A percentile compares a stretch with the other conserved stretches of the same genome.
Evolutionary conservation across 768 basidiomycete genomes (phyloP).

Genomic region (Neoboletus brunneissimus): DNA sequence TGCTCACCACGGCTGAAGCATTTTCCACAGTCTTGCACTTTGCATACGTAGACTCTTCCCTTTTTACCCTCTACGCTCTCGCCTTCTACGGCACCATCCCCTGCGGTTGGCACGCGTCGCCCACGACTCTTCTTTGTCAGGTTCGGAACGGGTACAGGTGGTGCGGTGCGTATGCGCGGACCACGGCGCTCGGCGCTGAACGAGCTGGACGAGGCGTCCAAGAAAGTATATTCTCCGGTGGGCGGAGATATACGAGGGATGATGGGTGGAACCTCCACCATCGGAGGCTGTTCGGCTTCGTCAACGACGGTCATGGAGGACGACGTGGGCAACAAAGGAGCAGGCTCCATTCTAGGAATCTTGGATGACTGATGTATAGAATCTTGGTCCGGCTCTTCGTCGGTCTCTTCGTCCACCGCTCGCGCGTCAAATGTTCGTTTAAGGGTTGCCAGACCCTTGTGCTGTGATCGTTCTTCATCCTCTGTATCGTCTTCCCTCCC

Average conservation of each 20-base stretch:
- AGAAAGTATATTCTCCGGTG: constrained; percentile 34
- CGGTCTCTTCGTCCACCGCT: constrained; percentile 35
- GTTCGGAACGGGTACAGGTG: constrained; percentile 72
- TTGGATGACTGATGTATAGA: constrained; percentile 21
- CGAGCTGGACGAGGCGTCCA: constrained; percentile 36
- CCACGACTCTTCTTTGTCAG: constrained; percentile 80
- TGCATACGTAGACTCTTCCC: constrained; percentile 52
- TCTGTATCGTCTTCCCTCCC: constrained; percentile 31
- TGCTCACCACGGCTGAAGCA: constrained; percentile 74
- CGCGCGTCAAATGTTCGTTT: constrained; percentile 36
- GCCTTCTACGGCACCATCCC: constrained; percentile 21
- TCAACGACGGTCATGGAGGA: constrained; percentile 32
- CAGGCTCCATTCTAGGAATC: constrained; percentile 29
- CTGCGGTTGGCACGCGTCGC: constrained; percentile 64
- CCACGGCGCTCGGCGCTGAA: constrained; percentile 41
- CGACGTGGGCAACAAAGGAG: constrained; percentile 23
- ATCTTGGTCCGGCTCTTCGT: constrained; percentile 29
- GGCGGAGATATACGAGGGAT: constrained; percentile 25
- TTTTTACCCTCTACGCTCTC: constrained; percentile 32
- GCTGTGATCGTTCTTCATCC: constrained; percentile 15
- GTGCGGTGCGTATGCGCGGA: constrained; percentile 50
- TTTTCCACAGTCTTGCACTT: constrained; percentile 68
- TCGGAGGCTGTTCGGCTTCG: constrained; percentile 13
- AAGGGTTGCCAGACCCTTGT: constrained; percentile 22
- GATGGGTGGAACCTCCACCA: constrained; percentile 4